These are phyloP conservation scores for Xerocomus minutiporus DNA, from an alignment of 1,284 basidiomycete genomes.

Conservation along the genomic window DNA sequence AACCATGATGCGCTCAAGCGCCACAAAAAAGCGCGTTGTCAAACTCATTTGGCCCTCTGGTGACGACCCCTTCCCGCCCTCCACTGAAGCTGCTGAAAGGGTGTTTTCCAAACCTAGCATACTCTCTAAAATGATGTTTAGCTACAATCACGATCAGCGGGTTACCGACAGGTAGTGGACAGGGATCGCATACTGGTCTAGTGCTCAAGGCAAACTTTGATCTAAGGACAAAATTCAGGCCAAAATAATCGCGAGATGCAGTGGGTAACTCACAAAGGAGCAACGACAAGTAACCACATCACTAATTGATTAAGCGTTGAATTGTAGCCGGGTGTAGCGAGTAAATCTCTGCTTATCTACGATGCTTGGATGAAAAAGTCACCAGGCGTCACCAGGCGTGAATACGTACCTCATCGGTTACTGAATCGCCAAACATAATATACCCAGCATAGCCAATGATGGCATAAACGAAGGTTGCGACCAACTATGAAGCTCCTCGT, in stretches of 20 bases:
- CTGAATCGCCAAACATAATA: slow-evolving; percentile 82
- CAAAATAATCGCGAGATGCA: neutral
- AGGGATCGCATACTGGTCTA: slow-evolving; percentile 60
- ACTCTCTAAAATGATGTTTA: slow-evolving; percentile 78
- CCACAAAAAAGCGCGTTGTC: slow-evolving; percentile 45
- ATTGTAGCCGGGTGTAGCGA: slow-evolving; percentile 75
- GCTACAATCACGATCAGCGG: slow-evolving; percentile 36
- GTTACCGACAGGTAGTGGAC: neutral
- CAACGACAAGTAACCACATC: slow-evolving; percentile 88
- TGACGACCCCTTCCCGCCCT: slow-evolving; percentile 30
- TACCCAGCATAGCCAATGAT: slow-evolving; percentile 85
- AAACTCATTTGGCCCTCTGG: slow-evolving; percentile 5
- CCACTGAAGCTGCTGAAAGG: slow-evolving; percentile 36
- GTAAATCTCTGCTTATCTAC: slow-evolving; percentile 83
- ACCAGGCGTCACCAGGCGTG: neutral
- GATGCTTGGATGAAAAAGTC: slow-evolving; percentile 1
- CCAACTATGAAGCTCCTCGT: slow-evolving; percentile 40
- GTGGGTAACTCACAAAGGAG: slow-evolving; percentile 56
- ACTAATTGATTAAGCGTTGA: slow-evolving; percentile 69
- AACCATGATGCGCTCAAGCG: slow-evolving; percentile 57
- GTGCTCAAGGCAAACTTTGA: slow-evolving; percentile 87
- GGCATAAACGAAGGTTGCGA: slow-evolving; percentile 76
- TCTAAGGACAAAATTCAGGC: slow-evolving; percentile 34
- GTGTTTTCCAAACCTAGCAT: slow-evolving; percentile 61
- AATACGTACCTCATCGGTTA: slow-evolving; percentile 76